Evolutionary conservation across 2,329 filamentous ascomycete genomes (phyloP).

Genomic region (Penicillium sp.): DNA sequence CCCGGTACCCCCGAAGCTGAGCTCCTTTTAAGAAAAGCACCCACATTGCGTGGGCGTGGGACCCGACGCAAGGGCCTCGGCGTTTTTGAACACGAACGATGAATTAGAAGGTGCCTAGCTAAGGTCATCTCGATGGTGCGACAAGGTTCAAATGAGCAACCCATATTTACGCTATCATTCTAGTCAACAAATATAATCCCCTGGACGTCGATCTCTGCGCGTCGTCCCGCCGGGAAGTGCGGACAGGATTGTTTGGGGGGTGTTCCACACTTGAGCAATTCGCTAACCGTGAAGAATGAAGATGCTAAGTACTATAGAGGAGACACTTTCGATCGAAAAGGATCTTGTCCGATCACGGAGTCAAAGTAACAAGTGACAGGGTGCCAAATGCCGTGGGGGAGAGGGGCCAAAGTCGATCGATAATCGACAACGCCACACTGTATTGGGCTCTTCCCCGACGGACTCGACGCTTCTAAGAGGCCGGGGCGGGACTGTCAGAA

Average conservation of each 20-base stretch:
- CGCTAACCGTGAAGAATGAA: background rate
- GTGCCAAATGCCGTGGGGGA: background rate
- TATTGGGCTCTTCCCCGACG: slow-evolving; percentile 4
- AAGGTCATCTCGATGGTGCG: background rate
- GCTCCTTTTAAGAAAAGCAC: slow-evolving; percentile 18
- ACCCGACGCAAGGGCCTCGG: slow-evolving; percentile 19
- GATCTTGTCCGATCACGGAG: background rate
- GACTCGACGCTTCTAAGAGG: slow-evolving; percentile 1
- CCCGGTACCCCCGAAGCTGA: slow-evolving; percentile 17
- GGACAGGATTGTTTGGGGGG: background rate
- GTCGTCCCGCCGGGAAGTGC: slow-evolving; percentile 7
- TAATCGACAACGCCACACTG: slow-evolving; percentile 18
- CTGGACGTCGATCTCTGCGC: slow-evolving; percentile 15
- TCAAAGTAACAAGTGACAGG: background rate
- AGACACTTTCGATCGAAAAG: background rate
- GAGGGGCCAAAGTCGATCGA: slow-evolving; percentile 14
- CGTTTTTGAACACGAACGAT: slow-evolving; percentile 5
- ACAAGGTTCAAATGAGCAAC: slow-evolving; percentile 1
- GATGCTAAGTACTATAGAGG: background rate
- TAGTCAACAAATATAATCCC: slow-evolving; percentile 6
- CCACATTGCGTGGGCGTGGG: slow-evolving; percentile 14
- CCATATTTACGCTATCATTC: background rate
- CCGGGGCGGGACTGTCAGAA: slow-evolving; percentile 4
- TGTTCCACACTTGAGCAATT: background rate
- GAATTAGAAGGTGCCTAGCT: slow-evolving; percentile 6